Base-by-base conservation (phyloP, 2,329 filamentous ascomycete species). In the Capronia epimyces region DNA sequence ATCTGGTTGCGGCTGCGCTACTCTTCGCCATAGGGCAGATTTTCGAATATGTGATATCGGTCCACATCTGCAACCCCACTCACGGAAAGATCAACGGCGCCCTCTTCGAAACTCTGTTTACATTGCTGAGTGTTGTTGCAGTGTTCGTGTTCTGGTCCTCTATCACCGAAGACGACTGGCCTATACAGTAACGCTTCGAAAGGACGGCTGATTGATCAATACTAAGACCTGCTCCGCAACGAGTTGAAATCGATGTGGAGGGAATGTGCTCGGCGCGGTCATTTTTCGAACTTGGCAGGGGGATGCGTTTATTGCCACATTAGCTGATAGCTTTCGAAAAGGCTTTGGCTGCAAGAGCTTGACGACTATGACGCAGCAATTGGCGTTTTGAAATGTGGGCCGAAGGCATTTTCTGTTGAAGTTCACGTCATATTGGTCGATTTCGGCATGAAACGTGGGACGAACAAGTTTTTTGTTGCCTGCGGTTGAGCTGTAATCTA, bases 121-220 rank as follows among this genome's bases (percentile, higher is more conserved):
- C 90, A 0, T 75, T 96, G 1, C 72, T 91, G 10, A 78, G 90
- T 0, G 89, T 98, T 3, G 77, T 88, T 15, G 82, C 82, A 71
- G 73, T 96, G 58, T 98, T 93, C 90, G 70, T 87, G 50, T 98
- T 98, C 76, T 98, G 93, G 93, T 95, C 89, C 41, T 96, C 89
- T 72, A 98, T 98, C 63, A 98, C 93, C 13, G 93, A 98, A 71
- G 93, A 98, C 64, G 91, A 96, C 73, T 98, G 93, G 93, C 89
- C 90, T 2, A 75, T 79, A 6, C 53, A 58, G 43, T 56, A 9
- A 34, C 20, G 18, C 15, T 8, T 12, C 12, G 22, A 18, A 15
- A 45, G 12, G 20, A 15, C 22, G 2, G 43, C 16, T 37, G n/a
- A n/a, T n/a, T 1, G 8, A 13, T 15, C 43, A 9, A 29, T 32